phyloP scores from a whole-genome alignment of 2,329 filamentous ascomycete genomes.

The Ceratocystis papillata region DNA sequence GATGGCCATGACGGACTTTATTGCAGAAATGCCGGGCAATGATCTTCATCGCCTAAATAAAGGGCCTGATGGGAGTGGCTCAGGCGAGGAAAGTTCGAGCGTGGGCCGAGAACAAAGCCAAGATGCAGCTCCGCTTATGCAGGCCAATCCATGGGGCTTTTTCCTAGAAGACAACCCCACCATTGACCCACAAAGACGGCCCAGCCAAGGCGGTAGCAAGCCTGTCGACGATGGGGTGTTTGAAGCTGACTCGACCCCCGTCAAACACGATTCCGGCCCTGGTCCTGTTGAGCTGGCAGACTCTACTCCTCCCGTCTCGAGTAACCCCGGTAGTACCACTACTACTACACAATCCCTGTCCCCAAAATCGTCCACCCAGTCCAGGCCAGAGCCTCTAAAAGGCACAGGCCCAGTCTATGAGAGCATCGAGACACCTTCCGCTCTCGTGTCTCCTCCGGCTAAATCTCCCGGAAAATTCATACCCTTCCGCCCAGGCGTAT shows the following conservation, averaged over 20 bases:
- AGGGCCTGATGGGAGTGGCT: not conserved
- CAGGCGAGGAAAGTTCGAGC: not conserved
- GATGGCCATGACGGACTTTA: not conserved
- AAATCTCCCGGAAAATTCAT: conserved; percentile 14
- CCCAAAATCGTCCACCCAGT: not conserved
- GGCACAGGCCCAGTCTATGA: not conserved
- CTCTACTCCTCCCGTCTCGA: not conserved
- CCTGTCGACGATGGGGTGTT: not conserved
- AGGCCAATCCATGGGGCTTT: conserved; percentile 26
- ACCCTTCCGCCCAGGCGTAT: conserved; percentile 18
- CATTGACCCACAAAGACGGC: conserved; percentile 6
- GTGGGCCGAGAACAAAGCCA: not conserved
- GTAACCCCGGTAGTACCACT: not conserved
- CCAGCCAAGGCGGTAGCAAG: not conserved
- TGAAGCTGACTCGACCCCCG: conserved; percentile 9
- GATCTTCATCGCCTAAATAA: not conserved
- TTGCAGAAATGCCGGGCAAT: conserved; percentile 21
- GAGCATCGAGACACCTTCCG: not conserved
- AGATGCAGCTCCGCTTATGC: not conserved
- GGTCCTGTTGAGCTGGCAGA: conserved; percentile 6
- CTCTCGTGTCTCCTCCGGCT: not conserved
- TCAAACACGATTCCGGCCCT: not conserved
- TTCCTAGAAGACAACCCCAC: conserved; percentile 24
- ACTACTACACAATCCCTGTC: not conserved
- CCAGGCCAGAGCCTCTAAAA: conserved; percentile 1